Percentiles rank a stretch among this genome's conserved stretches.
Evolutionary conservation across 148 eudicot genomes (phyloP).

Genomic region (Amaranthus hypochondriacus): DNA sequence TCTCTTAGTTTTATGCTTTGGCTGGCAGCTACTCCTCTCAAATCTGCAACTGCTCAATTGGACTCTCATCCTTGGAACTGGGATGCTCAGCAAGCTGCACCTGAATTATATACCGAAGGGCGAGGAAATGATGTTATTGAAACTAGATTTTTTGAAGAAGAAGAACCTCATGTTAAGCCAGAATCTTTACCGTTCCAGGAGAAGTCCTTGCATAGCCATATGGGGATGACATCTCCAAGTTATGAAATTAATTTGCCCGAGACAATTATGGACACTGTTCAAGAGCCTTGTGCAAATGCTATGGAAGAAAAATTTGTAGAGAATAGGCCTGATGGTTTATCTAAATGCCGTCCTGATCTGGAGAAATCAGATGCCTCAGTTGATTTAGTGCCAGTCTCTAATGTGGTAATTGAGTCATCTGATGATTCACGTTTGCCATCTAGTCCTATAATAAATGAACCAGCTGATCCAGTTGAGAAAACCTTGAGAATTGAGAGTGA

Average conservation of each 20-base stretch:
- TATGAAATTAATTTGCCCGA: conserved; percentile 52
- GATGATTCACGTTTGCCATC: conserved; percentile 26
- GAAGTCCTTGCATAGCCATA: conserved; percentile 26
- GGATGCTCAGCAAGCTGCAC: conserved; percentile 33
- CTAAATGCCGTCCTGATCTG: conserved; percentile 16
- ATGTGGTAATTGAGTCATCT: conserved; percentile 25
- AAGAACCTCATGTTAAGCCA: conserved; percentile 30
- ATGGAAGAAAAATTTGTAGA: conserved; percentile 39
- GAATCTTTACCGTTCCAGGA: conserved; percentile 30
- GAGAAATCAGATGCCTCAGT: conserved; percentile 26
- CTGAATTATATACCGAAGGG: conserved; percentile 35
- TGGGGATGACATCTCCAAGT: conserved; percentile 25
- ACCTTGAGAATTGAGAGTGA: conserved; percentile 46
- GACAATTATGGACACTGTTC: conserved; percentile 49
- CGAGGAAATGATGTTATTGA: conserved; percentile 28
- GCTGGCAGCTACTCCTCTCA: conserved; percentile 75
- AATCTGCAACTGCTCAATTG: conserved; percentile 47
- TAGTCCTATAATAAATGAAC: conserved; percentile 26
- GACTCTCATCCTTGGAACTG: conserved; percentile 50
- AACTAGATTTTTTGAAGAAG: conserved; percentile 27
- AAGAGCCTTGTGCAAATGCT: conserved; percentile 26
- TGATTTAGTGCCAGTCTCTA: conserved; percentile 26
- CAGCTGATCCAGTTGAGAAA: conserved; percentile 37
- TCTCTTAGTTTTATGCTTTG: conserved; percentile 63
- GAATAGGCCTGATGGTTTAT: conserved; percentile 19